Evolutionary conservation across 805 yeast species (phyloP), one percentile per base, ranked within the genome.

Genomic region (Maudiozyma turicensis): DNA sequence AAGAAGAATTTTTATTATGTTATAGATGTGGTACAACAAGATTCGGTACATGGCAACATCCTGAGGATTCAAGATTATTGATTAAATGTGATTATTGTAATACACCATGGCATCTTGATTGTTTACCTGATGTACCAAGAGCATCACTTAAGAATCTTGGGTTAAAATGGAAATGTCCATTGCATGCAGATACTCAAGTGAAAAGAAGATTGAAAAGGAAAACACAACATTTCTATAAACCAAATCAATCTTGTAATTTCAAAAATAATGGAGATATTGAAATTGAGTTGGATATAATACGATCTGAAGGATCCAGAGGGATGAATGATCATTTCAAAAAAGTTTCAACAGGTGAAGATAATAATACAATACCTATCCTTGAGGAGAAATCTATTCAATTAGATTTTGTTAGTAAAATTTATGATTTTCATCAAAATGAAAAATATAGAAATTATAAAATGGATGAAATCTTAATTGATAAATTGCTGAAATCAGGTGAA

Each of bases 131-230:
- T 46, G 85, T 86, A 1, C 95, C 96, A 1, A 68, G 87, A 56
- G 74, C 86, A 13, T 72, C 83, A 6, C 78, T 83, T 15, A 86
- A 87, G 58, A 80, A 83, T 40, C 62, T 86, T 42, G 95, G 93
- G 1, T 72, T 73, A 43, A 86, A 82, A 64, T 91, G 96, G 98
- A 81, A 78, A 68, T 93, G 96, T 65, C 98, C 96, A 2, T 83
- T 85, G 56, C 97, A 88, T 68, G 78, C 80, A 20, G 49, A 32
- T 15, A 38, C 35, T 31, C 42, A 8, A 58, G 56, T 45, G 53
- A 53, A 46, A 48, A 68, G 73, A 49, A 68, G 88, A 46, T 71
- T 74, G 58, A 28, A 40, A 13, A 28, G 13, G 20, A 76, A 72
- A 54, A 76, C 74, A 54, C 78, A 78, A 43, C 65, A 72, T 5